Conservation (phyloP, 2,329 filamentous ascomycete genomes). For the Colletotrichum limetticola region DNA sequence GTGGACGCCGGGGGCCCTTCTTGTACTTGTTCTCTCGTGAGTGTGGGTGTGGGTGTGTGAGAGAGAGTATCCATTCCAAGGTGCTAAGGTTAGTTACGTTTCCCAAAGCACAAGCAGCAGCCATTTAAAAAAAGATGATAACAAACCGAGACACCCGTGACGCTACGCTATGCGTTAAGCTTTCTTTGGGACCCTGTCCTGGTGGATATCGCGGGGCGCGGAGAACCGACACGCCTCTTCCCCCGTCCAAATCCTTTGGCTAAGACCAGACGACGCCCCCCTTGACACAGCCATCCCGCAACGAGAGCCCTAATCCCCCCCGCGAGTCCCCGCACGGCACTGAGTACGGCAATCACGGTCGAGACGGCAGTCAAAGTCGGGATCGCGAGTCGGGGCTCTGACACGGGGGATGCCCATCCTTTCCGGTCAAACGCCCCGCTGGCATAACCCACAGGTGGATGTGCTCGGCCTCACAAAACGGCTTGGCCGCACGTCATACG, state of each 20-base stretch:
- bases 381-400: slow-evolving; percentile 18
- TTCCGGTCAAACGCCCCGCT: neutral
- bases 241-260: neutral
- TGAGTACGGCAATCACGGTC: slow-evolving; percentile 22
- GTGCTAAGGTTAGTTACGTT: neutral
- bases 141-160: slow-evolving; percentile 10
- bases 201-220: slow-evolving; percentile 26
- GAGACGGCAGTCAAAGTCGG: slow-evolving; percentile 20
- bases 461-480: neutral
- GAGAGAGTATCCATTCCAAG: no score
- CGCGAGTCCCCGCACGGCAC: slow-evolving; percentile 22
- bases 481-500: slow-evolving; percentile 16
- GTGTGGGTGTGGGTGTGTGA: no score
- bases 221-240: neutral
- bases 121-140: neutral
- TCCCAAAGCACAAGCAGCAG: neutral
- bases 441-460: neutral
- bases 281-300: neutral
- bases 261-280: neutral
- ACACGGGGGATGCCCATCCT: neutral
- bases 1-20: neutral
- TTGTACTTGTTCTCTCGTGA: slow-evolving; percentile 7
- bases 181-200: slow-evolving; percentile 8
- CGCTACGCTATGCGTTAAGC: slow-evolving; percentile 8
- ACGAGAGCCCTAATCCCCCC: neutral